Conservation (phyloP, 352 stramenopile genomes). For the Phytophthora fragariaefolia region DNA sequence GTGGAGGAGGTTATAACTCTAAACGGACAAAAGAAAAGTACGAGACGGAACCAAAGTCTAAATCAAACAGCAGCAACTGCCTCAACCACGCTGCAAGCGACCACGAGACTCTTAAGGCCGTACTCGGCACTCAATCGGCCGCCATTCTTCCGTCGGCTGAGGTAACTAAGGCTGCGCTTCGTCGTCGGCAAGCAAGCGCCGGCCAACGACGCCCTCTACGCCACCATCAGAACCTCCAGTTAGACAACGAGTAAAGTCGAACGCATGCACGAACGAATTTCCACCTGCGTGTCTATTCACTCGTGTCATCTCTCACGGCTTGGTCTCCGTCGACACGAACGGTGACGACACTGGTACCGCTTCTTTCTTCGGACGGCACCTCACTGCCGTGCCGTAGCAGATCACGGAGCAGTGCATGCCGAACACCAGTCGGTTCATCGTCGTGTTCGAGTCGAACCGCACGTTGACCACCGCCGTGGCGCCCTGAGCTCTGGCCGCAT, state of each 20-base stretch:
- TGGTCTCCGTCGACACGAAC: constrained; percentile 10
- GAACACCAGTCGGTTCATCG: constrained; percentile 88
- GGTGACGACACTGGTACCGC: constrained; percentile 17
- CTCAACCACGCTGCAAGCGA: constrained; percentile 9
- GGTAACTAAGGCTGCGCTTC: constrained; percentile 33
- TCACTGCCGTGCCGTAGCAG: constrained; percentile 81
- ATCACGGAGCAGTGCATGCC: constrained; percentile 83
- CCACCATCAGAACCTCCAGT: constrained; percentile 3
- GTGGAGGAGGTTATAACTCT: constrained; percentile 50
- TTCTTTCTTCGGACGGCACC: constrained; percentile 46
- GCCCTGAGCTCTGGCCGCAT: constrained; percentile 66
- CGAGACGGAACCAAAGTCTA: constrained; percentile 8
- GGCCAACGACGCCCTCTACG: constrained; percentile 4
- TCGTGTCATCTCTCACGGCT: constrained; percentile 13
- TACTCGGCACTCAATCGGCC: constrained; percentile 20
- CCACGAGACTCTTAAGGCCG: constrained; percentile 17
- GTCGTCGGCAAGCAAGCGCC: constrained; percentile 27
- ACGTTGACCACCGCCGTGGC: constrained; percentile 83
- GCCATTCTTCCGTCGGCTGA: constrained; percentile 24
- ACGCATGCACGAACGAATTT: too few relatives aligned
- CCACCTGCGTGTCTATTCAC: too few relatives aligned
- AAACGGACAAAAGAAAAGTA: constrained; percentile 28
- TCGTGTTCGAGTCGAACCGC: constrained; percentile 86
- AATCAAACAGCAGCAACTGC: constrained; percentile 2
- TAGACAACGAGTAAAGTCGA: constrained; percentile 9